phyloP scores from a whole-genome alignment of 768 basidiomycete species.

The Galerina sulciceps region DNA sequence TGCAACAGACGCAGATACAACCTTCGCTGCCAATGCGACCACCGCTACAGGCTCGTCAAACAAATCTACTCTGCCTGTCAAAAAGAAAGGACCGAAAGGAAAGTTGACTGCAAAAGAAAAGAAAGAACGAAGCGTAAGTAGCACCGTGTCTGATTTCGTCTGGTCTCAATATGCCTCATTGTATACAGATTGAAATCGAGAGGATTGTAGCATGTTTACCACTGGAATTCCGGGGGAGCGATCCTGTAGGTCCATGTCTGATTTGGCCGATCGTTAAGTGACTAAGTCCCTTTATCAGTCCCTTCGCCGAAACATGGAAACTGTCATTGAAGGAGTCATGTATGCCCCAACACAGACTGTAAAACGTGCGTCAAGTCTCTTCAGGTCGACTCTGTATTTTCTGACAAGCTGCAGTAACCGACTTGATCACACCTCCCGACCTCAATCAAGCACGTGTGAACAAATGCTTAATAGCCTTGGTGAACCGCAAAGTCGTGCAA shows the following conservation, averaged over 20 bases:
- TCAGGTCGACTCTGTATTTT: neutral
- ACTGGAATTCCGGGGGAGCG: slow-evolving; percentile 88
- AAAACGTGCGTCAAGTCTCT: slow-evolving; percentile 52
- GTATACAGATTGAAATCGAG: slow-evolving; percentile 60
- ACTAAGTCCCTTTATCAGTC: slow-evolving; percentile 43
- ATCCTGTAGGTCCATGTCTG: slow-evolving; percentile 64
- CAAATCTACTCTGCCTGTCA: slow-evolving; percentile 40
- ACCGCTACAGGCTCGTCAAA: slow-evolving; percentile 34
- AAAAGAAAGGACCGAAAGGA: slow-evolving; percentile 64
- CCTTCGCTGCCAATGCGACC: slow-evolving; percentile 45
- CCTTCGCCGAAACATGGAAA: slow-evolving; percentile 79
- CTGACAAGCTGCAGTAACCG: slow-evolving; percentile 55
- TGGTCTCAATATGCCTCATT: neutral
- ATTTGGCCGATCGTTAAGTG: neutral
- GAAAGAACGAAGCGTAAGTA: slow-evolving; percentile 73
- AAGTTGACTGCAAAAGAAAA: slow-evolving; percentile 81
- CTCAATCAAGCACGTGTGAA: slow-evolving; percentile 91
- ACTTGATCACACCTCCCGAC: slow-evolving; percentile 79
- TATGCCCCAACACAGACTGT: slow-evolving; percentile 63
- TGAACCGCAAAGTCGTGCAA: slow-evolving; percentile 81
- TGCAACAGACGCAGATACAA: slow-evolving; percentile 44
- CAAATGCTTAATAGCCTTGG: slow-evolving; percentile 90
- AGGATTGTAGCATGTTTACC: slow-evolving; percentile 77
- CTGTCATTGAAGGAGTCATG: slow-evolving; percentile 77
- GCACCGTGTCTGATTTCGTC: neutral